Conservation (phyloP, 805 yeast genomes). For the Kodamaea jinghongensis region DNA sequence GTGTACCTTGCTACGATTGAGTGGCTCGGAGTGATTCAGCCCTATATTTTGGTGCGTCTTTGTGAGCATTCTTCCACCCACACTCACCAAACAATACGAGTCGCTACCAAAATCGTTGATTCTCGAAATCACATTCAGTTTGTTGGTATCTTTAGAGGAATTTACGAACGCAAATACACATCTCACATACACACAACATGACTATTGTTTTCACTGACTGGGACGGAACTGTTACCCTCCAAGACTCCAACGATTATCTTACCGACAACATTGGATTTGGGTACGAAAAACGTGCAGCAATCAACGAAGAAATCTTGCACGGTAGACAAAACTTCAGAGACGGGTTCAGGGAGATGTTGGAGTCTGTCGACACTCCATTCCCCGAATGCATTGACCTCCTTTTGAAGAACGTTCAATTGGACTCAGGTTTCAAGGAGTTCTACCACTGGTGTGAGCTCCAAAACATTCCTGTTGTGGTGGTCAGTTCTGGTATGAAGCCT, state of each 20-base stretch:
- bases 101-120: too few species aligned
- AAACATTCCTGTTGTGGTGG: conserved; percentile 80
- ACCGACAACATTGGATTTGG: conserved; percentile 93
- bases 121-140: too few species aligned
- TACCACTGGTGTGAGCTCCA: conserved; percentile 73
- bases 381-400: conserved; percentile 76
- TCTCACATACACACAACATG: neutral
- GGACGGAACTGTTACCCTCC: conserved; percentile 96
- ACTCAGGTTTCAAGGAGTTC: conserved; percentile 85
- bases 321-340: conserved; percentile 72
- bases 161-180: too few species aligned
- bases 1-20: too few species aligned
- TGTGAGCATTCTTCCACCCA: too few species aligned
- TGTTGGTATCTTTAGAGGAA: too few species aligned
- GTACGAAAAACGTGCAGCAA: conserved; percentile 54
- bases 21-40: too few species aligned
- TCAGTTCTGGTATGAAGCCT: conserved; percentile 93
- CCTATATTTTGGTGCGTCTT: too few species aligned
- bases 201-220: conserved; percentile 95
- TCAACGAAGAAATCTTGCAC: conserved; percentile 71
- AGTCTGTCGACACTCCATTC: conserved; percentile 71
- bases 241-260: conserved; percentile 89
- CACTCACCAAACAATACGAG: too few species aligned
- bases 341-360: conserved; percentile 82
- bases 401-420: conserved; percentile 65